Conservation (phyloP, 2,329 filamentous ascomycete genomes). For the Trichoderma sp. region DNA sequence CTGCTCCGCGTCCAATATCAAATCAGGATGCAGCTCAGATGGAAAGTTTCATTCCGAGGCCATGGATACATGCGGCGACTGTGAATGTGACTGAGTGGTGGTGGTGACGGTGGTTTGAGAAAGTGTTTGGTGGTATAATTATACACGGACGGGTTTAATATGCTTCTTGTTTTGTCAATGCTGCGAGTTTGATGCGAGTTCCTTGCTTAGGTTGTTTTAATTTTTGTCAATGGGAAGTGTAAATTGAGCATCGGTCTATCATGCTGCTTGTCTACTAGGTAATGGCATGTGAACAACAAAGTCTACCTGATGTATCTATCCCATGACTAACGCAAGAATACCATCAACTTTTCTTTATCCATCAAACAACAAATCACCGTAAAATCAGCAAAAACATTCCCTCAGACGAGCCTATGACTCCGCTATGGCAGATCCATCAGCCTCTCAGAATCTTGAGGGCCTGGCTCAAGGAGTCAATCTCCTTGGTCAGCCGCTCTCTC, state of each 20-base stretch:
- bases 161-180: not conserved
- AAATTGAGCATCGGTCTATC: not conserved
- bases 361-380: not conserved
- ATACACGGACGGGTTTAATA: not conserved
- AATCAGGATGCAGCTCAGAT: slow-evolving; percentile 23
- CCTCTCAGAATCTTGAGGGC: slow-evolving; percentile 33
- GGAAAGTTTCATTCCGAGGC: slow-evolving; percentile 25
- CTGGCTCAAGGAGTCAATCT: slow-evolving; percentile 48
- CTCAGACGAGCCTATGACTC: not conserved
- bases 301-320: not conserved
- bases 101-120: not conserved
- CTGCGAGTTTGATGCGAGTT: not conserved
- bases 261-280: too few relatives aligned
- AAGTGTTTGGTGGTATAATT: not conserved
- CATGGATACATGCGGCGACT: slow-evolving; percentile 24
- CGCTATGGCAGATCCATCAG: not conserved
- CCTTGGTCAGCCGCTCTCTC: slow-evolving; percentile 43
- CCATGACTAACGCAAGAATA: accelerated
- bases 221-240: not conserved
- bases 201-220: not conserved
- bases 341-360: not conserved
- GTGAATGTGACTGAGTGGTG: not conserved
- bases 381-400: not conserved
- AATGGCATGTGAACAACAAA: not conserved
- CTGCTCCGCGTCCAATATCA: slow-evolving; percentile 28